Evolutionary conservation across 2,329 filamentous ascomycete genomes (phyloP).

Genomic region (Cercospora sp.): DNA sequence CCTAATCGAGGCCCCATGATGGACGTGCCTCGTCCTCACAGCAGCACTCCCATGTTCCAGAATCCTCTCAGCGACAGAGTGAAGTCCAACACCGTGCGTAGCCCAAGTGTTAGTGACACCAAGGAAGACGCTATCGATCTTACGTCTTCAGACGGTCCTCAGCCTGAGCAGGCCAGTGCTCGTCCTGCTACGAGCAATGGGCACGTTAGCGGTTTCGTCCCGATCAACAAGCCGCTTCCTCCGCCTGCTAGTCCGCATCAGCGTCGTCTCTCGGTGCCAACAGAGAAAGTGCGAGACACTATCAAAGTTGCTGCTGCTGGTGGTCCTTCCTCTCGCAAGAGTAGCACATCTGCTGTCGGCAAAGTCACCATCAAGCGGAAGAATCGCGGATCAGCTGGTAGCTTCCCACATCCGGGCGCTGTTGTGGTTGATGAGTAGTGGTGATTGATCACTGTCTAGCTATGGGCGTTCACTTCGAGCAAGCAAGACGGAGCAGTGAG

Average conservation of each 20-base stretch:
- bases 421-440: slow-evolving; percentile 5
- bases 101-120: slow-evolving; percentile 13
- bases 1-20: slow-evolving; percentile 28
- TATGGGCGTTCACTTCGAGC: neutral
- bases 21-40: slow-evolving; percentile 9
- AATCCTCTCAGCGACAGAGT: neutral
- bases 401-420: slow-evolving; percentile 5
- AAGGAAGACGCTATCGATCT: slow-evolving; percentile 19
- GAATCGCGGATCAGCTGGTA: slow-evolving; percentile 1
- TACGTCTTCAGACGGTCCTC: slow-evolving; percentile 17
- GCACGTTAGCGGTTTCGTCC: neutral
- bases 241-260: neutral
- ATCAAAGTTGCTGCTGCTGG: neutral
- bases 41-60: neutral
- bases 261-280: neutral
- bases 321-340: neutral
- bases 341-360: neutral
- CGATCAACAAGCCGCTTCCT: slow-evolving; percentile 3
- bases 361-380: neutral
- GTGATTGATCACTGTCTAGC: neutral
- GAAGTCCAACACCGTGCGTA: slow-evolving; percentile 11
- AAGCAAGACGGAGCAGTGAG: neutral
- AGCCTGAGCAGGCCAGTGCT: neutral
- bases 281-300: neutral
- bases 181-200: slow-evolving; percentile 2